phyloP scores from a whole-genome alignment of 345 rosid species.

The Salix exigua region DNA sequence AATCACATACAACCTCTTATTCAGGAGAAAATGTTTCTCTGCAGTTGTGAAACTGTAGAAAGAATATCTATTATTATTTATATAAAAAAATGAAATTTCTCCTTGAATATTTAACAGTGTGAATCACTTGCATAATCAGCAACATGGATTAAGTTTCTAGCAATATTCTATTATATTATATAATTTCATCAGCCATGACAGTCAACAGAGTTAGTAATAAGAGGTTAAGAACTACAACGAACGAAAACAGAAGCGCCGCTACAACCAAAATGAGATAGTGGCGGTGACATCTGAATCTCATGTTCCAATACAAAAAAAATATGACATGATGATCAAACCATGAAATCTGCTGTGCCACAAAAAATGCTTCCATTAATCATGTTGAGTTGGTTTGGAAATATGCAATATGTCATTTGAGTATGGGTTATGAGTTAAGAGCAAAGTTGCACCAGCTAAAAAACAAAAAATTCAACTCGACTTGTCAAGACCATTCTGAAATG shows the following conservation, averaged over 20 bases:
- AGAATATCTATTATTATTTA: background rate
- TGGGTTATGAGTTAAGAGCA: background rate
- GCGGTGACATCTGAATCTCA: no score
- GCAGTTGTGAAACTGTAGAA: slow-evolving; percentile 40
- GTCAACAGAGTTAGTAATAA: no score
- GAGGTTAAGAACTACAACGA: no score
- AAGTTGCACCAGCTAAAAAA: background rate
- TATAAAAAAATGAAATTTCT: background rate
- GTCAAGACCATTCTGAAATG: no score
- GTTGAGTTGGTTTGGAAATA: background rate
- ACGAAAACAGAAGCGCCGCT: no score
- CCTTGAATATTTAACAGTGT: background rate
- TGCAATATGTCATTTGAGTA: background rate
- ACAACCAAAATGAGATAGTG: no score
- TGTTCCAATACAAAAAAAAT: no score
- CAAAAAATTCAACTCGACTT: background rate
- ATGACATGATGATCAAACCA: no score
- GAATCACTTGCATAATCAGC: background rate
- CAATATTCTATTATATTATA: no score
- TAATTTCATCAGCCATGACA: no score
- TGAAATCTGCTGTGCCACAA: background rate
- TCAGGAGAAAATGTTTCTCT: slow-evolving; percentile 44
- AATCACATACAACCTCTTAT: slow-evolving; percentile 54
- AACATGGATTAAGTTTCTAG: no score
- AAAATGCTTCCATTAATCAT: background rate